Evolutionary conservation across 2,329 filamentous ascomycete species (phyloP).

Genomic region (Colletotrichum scovillei): DNA sequence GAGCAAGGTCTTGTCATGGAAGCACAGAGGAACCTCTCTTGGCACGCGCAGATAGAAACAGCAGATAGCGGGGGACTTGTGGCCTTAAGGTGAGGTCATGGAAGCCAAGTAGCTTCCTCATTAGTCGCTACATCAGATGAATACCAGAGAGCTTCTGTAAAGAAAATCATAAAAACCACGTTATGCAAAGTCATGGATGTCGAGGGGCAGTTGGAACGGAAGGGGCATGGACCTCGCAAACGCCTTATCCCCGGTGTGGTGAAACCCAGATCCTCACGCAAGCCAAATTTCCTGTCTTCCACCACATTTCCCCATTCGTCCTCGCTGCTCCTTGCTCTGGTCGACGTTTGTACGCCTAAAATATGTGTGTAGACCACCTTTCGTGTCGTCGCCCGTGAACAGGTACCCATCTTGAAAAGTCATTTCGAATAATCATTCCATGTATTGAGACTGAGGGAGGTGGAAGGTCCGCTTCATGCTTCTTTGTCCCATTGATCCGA

Average conservation of each 20-base stretch:
- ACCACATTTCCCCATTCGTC: not conserved
- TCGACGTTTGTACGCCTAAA: constrained; percentile 13
- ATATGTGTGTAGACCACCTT: constrained; percentile 12
- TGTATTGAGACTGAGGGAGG: constrained; percentile 6
- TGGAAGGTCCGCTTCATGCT: not conserved
- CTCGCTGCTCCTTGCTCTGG: not conserved
- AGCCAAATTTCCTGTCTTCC: constrained; percentile 16
- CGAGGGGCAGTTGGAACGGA: constrained; percentile 8
- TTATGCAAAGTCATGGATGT: constrained; percentile 27
- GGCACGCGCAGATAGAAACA: not conserved
- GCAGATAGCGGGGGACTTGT: not conserved
- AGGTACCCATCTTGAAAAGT: constrained; percentile 23
- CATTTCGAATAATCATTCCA: constrained; percentile 24
- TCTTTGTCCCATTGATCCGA: constrained; percentile 16
- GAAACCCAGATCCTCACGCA: constrained; percentile 14
- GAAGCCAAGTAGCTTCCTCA: constrained; percentile 27
- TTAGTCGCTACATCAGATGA: constrained; percentile 34
- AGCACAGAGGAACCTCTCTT: not conserved
- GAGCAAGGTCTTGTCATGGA: not conserved
- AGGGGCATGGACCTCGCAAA: constrained; percentile 20
- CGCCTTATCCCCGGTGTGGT: constrained; percentile 20
- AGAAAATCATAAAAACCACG: constrained; percentile 26
- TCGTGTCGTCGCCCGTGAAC: constrained; percentile 14
- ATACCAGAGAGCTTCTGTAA: constrained; percentile 31
- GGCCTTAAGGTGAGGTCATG: not conserved